These are phyloP conservation scores for Pseudoperonospora humuli DNA, from an alignment of 352 stramenopile genomes.

Conservation along the genomic window DNA sequence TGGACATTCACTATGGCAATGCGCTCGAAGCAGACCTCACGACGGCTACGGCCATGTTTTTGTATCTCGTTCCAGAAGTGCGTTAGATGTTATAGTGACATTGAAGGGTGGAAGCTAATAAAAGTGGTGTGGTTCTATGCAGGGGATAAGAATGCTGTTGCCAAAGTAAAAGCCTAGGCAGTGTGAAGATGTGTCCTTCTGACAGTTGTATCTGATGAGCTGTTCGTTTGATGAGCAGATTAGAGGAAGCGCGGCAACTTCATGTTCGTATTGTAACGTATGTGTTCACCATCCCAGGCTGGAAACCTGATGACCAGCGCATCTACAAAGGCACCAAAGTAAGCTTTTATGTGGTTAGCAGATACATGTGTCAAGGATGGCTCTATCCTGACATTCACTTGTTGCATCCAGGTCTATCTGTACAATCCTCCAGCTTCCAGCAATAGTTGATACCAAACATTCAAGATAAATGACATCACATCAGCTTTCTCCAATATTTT, in stretches of 20 bases:
- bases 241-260: constrained; percentile 53
- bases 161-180: constrained; percentile 38
- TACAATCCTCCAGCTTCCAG: constrained; percentile 41
- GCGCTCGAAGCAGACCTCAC: constrained; percentile 55
- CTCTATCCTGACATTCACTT: neutral
- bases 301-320: constrained; percentile 40
- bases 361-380: neutral
- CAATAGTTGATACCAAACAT: constrained; percentile 2
- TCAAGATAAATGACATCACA: neutral
- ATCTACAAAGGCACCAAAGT: constrained; percentile 85
- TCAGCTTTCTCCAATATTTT: neutral
- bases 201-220: neutral
- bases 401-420: constrained; percentile 43
- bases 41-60: constrained; percentile 56
- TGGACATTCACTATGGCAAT: constrained; percentile 57
- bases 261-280: constrained; percentile 75
- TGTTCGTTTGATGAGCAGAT: constrained; percentile 20
- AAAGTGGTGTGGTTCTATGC: constrained; percentile 3
- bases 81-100: neutral
- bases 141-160: constrained; percentile 66
- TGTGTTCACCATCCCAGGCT: constrained; percentile 75
- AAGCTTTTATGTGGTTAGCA: neutral
- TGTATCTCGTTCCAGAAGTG: constrained; percentile 77
- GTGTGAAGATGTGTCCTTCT: neutral
- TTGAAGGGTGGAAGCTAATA: constrained; percentile 14